Evolutionary conservation across 2,329 filamentous ascomycete genomes (phyloP).

Genomic region (Exophiala alcalophila): DNA sequence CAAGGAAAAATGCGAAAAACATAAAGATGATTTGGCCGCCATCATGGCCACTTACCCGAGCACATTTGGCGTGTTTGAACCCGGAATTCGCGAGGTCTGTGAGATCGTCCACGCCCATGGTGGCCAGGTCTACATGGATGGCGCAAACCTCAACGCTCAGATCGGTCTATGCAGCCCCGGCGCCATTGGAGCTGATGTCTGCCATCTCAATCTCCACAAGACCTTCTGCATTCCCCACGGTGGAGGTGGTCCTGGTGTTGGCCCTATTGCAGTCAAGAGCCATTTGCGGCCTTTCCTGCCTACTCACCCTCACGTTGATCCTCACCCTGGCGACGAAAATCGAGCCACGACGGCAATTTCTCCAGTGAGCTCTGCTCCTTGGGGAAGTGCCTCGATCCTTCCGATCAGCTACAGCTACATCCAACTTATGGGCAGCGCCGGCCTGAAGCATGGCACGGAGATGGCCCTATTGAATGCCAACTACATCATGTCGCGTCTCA

Average conservation of each 20-base stretch:
- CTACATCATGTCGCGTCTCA: conserved; percentile 86
- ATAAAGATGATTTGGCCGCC: conserved; percentile 78
- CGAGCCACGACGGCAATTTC: conserved; percentile 52
- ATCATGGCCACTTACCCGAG: conserved; percentile 98
- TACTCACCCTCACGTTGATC: conserved; percentile 60
- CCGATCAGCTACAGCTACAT: conserved; percentile 96
- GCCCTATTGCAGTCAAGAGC: conserved; percentile 85
- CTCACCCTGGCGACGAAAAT: conserved; percentile 30
- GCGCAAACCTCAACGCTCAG: conserved; percentile 97
- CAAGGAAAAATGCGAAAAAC: conserved; percentile 81
- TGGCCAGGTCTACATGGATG: conserved; percentile 97
- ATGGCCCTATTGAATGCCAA: conserved; percentile 94
- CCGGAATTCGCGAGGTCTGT: conserved; percentile 79
- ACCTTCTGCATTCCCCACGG: conserved; percentile 98
- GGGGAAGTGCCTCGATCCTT: conserved; percentile 85
- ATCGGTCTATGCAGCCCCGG: conserved; percentile 93
- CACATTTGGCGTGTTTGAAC: conserved; percentile 94
- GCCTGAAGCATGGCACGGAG: conserved; percentile 84
- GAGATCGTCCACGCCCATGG: conserved; percentile 81
- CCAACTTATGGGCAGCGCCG: conserved; percentile 82
- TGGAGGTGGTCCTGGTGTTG: conserved; percentile 88
- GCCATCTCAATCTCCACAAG: conserved; percentile 96
- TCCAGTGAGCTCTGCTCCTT: conserved; percentile 77
- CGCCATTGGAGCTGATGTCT: conserved; percentile 93
- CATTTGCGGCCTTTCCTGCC: conserved; percentile 77